phyloP scores from a whole-genome alignment of 495 filamentous ascomycete species.

The Tuber aestivum region DNA sequence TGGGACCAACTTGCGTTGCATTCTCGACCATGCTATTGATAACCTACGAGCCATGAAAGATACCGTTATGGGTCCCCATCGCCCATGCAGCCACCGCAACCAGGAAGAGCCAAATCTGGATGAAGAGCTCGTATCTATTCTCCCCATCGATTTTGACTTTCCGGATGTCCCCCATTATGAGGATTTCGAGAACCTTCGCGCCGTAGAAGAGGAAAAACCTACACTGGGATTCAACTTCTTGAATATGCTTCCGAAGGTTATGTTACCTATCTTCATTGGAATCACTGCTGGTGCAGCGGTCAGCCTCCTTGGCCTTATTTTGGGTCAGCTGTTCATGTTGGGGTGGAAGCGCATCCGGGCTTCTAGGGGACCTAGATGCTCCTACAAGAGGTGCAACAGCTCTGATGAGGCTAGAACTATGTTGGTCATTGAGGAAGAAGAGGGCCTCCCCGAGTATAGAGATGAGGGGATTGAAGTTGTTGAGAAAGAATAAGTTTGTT shows the following conservation, averaged over 20 bases:
- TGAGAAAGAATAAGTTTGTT: constrained; percentile 26
- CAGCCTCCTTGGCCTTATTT: constrained; percentile 17
- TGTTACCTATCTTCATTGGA: constrained; percentile 30
- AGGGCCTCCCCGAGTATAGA: constrained; percentile 22
- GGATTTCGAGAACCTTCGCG: neutral
- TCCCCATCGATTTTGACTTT: neutral
- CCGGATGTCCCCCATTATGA: neutral
- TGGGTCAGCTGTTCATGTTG: constrained; percentile 17
- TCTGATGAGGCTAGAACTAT: constrained; percentile 21
- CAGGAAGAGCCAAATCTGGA: neutral
- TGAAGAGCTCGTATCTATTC: neutral
- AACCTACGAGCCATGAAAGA: neutral
- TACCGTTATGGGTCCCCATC: neutral
- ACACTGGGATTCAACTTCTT: neutral
- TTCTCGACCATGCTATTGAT: neutral
- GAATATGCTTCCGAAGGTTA: constrained; percentile 4
- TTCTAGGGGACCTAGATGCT: neutral
- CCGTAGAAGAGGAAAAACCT: neutral
- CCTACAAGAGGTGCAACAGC: neutral
- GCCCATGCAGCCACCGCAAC: neutral
- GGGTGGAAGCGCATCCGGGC: constrained; percentile 10
- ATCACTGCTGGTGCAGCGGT: constrained; percentile 25
- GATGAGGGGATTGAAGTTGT: constrained; percentile 19
- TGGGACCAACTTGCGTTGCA: neutral
- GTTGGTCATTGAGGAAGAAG: constrained; percentile 16